Evolutionary conservation across 345 rosid genomes (phyloP).

Genomic region (Anastatica hierochuntica): DNA sequence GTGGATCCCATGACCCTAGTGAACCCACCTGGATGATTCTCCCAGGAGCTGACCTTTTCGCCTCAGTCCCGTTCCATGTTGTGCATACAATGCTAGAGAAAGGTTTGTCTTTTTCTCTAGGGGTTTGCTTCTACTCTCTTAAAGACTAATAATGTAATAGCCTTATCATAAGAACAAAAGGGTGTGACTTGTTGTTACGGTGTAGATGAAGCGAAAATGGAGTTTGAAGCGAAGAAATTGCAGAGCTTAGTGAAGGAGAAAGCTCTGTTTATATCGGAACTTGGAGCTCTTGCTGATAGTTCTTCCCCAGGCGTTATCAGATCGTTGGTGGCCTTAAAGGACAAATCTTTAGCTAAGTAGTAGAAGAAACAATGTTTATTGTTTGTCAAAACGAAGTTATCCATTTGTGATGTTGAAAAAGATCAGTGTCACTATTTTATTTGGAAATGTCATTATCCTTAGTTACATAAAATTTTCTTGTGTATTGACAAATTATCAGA

Average conservation of each 20-base stretch:
- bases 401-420: background rate
- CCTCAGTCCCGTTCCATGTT: constrained; percentile 65
- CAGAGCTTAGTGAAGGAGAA: constrained; percentile 72
- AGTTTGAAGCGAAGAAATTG: constrained; percentile 51
- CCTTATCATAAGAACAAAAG: background rate
- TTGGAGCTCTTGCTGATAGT: constrained; percentile 70
- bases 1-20: constrained; percentile 58
- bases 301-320: constrained; percentile 49
- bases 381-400: too few relatives aligned
- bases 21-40: constrained; percentile 80
- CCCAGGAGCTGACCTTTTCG: constrained; percentile 68
- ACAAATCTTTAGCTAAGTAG: constrained; percentile 26
- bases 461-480: too few relatives aligned
- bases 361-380: too few relatives aligned
- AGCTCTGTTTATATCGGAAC: constrained; percentile 50
- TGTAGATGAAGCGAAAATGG: constrained; percentile 47
- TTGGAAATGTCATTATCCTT: too few relatives aligned
- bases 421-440: too few relatives aligned
- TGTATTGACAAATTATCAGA: too few relatives aligned
- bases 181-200: background rate
- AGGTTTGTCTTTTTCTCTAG: constrained; percentile 27
- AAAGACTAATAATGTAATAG: background rate
- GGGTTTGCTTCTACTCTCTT: background rate
- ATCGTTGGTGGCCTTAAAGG: constrained; percentile 53
- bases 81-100: constrained; percentile 67